Evolutionary conservation across 108 stramenopile genomes (phyloP).

Genomic region (Fistulifera pelliculosa): DNA sequence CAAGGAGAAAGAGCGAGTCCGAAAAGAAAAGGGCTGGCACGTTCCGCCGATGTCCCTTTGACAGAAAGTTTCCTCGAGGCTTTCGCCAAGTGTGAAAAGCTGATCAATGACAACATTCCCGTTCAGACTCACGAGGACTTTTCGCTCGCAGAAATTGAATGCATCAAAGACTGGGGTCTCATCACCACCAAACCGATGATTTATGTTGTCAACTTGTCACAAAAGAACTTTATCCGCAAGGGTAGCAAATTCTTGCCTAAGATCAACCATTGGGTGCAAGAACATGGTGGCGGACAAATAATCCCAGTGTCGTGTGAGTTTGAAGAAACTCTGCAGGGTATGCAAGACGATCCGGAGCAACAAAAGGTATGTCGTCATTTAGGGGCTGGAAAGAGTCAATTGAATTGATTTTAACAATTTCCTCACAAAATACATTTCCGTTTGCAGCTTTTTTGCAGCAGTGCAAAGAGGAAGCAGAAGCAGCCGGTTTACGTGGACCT

Average conservation of each 20-base stretch:
- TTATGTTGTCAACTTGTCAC: conserved; percentile 93
- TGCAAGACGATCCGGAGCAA: conserved; percentile 59
- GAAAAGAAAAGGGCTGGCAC: conserved; percentile 81
- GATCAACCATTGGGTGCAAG: conserved; percentile 91
- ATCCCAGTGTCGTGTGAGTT: conserved; percentile 98
- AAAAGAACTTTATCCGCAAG: conserved; percentile 95
- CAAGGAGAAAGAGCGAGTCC: conserved; percentile 63
- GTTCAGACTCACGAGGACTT: conserved; percentile 78
- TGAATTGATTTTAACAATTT: conserved; percentile 2
- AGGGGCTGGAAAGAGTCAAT: neutral
- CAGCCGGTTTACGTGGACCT: conserved; percentile 77
- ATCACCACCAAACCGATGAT: conserved; percentile 99
- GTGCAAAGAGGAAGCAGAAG: conserved; percentile 72
- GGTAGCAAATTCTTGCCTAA: conserved; percentile 91
- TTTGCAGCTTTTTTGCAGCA: conserved; percentile 61
- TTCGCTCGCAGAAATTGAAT: conserved; percentile 74
- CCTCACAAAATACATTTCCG: too few relatives aligned
- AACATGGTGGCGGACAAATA: conserved; percentile 93
- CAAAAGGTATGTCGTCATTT: conserved; percentile 40
- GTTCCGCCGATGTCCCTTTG: conserved; percentile 49
- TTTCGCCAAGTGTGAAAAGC: conserved; percentile 65
- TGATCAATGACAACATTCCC: conserved; percentile 76
- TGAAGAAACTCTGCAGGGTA: conserved; percentile 83
- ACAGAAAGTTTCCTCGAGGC: conserved; percentile 59
- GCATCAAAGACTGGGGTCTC: conserved; percentile 79